Evolutionary conservation across 208 protist genomes (phyloP), one percentile per base, ranked within the genome.

Genomic region (Acanthamoeba healyi): DNA sequence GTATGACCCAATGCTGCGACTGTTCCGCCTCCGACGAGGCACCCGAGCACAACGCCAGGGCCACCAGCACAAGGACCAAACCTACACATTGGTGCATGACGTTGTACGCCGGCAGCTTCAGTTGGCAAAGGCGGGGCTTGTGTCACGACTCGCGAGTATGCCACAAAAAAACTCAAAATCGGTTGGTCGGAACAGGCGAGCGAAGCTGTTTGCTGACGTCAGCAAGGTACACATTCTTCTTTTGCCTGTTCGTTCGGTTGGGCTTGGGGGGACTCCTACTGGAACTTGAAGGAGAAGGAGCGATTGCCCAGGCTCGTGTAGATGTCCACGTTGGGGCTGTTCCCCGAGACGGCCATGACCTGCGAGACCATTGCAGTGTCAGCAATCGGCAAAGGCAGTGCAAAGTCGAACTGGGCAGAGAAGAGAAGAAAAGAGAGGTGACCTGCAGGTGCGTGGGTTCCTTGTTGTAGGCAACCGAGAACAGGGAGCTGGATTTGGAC

Each of bases 221-320:
- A 54, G 4, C 46, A 54, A 9, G 19, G 5, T 1, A n/a, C n/a
- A n/a, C n/a, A n/a, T n/a, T n/a, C n/a, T n/a, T n/a, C n/a, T n/a
- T n/a, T n/a, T n/a, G n/a, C n/a, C n/a, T n/a, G n/a, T n/a, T n/a
- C n/a, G n/a, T n/a, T 12, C 44, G 7, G 44, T 15, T 12, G 44
- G 44, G 44, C 44, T 12, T 15, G 12, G 12, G 44, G 44, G 44
- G 65, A 38, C n/a, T 10, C 17, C 36, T 44, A 79, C 70, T 79
- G 70, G 26, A 79, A 79, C 70, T 79, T 79, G 70, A 79, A 79
- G 70, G 70, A 79, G 70, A 79, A 79, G 36, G 70, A 79, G 15
- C 70, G 70, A 19, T 79, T 79, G 70, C 70, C 70, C 19, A 79
- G 32, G 17, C 22, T n/a, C 17, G 70, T 79, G 70, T 79, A 79